These are phyloP conservation scores for Chalara sp. DNA, from an alignment of 2,329 filamentous ascomycete genomes.

Conservation along the genomic window DNA sequence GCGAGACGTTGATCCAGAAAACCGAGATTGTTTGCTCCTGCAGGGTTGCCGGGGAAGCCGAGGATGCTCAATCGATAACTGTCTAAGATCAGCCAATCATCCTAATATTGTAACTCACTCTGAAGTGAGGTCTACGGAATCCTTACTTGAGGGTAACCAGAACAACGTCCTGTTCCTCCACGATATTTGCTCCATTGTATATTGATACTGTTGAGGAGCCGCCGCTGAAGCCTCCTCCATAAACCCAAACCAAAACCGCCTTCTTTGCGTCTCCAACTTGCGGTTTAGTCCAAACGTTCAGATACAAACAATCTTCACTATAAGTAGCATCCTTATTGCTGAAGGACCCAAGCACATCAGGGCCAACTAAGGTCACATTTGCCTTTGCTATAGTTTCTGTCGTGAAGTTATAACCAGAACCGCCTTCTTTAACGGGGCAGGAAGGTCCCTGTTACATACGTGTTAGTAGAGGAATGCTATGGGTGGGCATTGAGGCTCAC, in stretches of 20 bases:
- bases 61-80: constrained; percentile 30
- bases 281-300: constrained; percentile 30
- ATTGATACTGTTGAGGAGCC: background rate
- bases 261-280: constrained; percentile 25
- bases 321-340: constrained; percentile 1
- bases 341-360: constrained; percentile 2
- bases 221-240: constrained; percentile 33
- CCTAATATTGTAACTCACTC: no score
- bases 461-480: background rate
- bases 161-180: constrained; percentile 2
- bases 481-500: background rate
- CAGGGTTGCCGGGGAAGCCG: constrained; percentile 26
- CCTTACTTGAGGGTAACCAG: constrained; percentile 6
- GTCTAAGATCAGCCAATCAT: background rate
- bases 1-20: constrained; percentile 52
- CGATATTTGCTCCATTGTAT: constrained; percentile 4
- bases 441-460: constrained; percentile 4
- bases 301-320: constrained; percentile 29
- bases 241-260: constrained; percentile 37
- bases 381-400: background rate
- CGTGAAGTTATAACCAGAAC: background rate
- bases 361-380: constrained; percentile 1
- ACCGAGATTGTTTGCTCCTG: constrained; percentile 45
- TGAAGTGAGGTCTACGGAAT: no score
- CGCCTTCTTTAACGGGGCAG: constrained; percentile 3